These are phyloP conservation scores for Mesembryanthemum crystallinum DNA, from an alignment of 148 eudicot species.

Conservation along the genomic window DNA sequence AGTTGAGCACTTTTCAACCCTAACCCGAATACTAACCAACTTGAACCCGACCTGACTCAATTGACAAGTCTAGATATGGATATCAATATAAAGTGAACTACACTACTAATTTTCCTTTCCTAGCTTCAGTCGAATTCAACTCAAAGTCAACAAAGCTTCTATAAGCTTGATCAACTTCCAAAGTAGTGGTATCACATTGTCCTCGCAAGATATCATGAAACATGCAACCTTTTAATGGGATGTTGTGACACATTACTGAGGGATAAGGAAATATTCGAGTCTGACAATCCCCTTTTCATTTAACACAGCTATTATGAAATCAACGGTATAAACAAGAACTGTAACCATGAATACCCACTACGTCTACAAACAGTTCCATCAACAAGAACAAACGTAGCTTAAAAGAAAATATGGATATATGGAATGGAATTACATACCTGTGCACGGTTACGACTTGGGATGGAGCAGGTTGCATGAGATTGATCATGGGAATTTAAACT, in stretches of 20 bases:
- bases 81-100: too few species aligned
- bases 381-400: background rate
- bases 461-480: slow-evolving; percentile 24
- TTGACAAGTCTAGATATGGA: too few species aligned
- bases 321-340: background rate
- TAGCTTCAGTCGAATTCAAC: too few species aligned
- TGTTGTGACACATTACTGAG: too few species aligned
- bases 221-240: background rate
- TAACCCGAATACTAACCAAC: too few species aligned
- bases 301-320: background rate
- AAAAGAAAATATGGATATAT: background rate
- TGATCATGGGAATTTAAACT: slow-evolving; percentile 22
- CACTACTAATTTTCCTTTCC: too few species aligned
- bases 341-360: background rate
- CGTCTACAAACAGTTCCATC: background rate
- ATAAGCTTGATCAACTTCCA: too few species aligned
- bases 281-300: background rate
- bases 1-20: too few species aligned
- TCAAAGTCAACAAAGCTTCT: background rate
- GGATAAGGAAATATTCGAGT: background rate
- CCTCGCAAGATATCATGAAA: background rate
- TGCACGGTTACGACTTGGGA: slow-evolving; percentile 25
- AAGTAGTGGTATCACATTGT: too few species aligned
- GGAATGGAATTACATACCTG: slow-evolving; percentile 6
- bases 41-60: too few species aligned